Base-by-base conservation (phyloP, 176 grass and related monocot species). In the Aegilops speltoides region DNA sequence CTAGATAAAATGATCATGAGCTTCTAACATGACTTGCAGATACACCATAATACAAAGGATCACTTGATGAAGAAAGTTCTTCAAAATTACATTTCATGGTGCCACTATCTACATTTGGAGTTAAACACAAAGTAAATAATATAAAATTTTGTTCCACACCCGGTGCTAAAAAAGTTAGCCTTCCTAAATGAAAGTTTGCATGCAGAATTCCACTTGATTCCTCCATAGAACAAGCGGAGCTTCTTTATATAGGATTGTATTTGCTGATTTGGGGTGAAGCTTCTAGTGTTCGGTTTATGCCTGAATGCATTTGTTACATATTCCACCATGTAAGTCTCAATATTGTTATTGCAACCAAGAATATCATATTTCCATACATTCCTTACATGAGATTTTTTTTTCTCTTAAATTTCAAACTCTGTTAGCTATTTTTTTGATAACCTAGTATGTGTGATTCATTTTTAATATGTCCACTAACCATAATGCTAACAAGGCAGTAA, bases 251-350 rank as follows among this genome's bases (percentile, higher is more conserved):
- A 28, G 28, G 28, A 28, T 28, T 98, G 67, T 98, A 98, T 81
- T 88, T 98, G 68, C 72, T 98, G 46, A 98, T 98, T 14, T 98
- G 95, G 95, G 95, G 95, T 80, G 95, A 98, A 86, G 93, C 95
- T 89, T 95, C 95, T 5, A 98, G 91, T 86, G 86, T 95, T 76
- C 87, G 93, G 10, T 98, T 98, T 83, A 98, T 98, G 93, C 95
- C 95, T 48, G 95, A 98, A 79, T 98, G 89, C 52, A 69, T 98
- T 79, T 95, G 95, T 60, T 98, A 98, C 82, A 95, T 98, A 62
- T 95, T 98, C 25, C 95, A 98, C 50, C 68, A 87, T 87, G 95
- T 98, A 93, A 95, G 93, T 93, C 25, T 3, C 10, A 38, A 38
- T 20, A 41, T 24, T 81, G 3, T 62, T 52, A 17, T 66, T 73